A percentile compares a stretch with the other conserved stretches of the same genome.
Conservation (phyloP, 306 rosid genomes). For the Glycine latifolia region DNA sequence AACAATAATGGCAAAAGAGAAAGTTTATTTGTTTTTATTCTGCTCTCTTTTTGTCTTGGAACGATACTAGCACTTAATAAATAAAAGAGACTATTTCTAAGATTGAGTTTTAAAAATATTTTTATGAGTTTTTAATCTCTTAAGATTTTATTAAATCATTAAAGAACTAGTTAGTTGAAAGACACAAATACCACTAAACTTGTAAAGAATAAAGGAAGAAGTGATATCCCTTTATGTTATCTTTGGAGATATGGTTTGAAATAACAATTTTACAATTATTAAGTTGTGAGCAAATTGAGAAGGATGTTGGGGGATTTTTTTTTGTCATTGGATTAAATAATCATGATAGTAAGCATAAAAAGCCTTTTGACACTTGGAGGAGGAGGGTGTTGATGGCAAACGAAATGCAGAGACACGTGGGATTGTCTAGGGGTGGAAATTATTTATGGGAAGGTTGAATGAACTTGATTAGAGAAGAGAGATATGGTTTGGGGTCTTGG, state of each 20-base stretch:
- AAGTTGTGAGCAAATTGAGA: neutral
- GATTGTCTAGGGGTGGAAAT: constrained; percentile 29
- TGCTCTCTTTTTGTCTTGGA: too few species aligned
- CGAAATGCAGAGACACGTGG: constrained; percentile 38
- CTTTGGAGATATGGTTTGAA: neutral
- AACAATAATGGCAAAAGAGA: too few species aligned
- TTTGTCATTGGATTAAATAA: too few species aligned
- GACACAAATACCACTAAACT: neutral
- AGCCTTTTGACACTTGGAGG: constrained; percentile 9
- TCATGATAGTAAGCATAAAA: too few species aligned
- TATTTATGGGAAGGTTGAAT: constrained; percentile 4
- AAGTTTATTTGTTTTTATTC: too few species aligned
- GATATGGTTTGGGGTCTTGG: neutral
- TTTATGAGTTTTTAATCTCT: too few species aligned
- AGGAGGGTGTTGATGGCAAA: neutral
- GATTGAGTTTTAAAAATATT: too few species aligned
- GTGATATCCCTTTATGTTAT: neutral
- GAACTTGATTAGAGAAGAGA: neutral
- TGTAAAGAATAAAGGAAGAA: neutral
- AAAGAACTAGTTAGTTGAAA: too few species aligned
- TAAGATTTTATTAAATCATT: too few species aligned
- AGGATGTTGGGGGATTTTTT: neutral
- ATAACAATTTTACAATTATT: too few species aligned
- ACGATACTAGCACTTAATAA: too few species aligned
- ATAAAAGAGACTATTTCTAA: too few species aligned